These are phyloP conservation scores for Spinellus fusiger DNA, from an alignment of 192 early-diverging fungal genomes.

Conservation along the genomic window DNA sequence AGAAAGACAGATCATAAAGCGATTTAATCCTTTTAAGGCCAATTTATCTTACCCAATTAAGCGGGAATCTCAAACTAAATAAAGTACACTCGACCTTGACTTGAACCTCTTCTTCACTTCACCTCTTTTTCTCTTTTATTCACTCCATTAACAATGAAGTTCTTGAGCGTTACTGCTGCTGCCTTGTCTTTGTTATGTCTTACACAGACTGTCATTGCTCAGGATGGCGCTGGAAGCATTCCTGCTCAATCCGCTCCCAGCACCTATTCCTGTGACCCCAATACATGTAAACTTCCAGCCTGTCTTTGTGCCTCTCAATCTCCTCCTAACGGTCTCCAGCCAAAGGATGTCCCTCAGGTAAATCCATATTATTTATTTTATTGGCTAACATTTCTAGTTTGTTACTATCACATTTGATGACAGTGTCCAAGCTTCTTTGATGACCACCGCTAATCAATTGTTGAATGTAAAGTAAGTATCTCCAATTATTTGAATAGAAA, in stretches of 20 bases:
- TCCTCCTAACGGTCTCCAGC: constrained; percentile 42
- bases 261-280: constrained; percentile 37
- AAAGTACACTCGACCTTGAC: background rate
- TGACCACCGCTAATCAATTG: constrained; percentile 28
- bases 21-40: too few relatives aligned
- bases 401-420: constrained; percentile 61
- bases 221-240: background rate
- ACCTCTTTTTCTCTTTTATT: background rate
- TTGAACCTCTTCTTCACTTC: background rate
- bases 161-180: constrained; percentile 9
- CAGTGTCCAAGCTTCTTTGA: constrained; percentile 38
- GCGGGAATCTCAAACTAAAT: too few relatives aligned
- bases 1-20: too few relatives aligned
- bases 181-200: constrained; percentile 1
- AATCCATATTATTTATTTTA: background rate
- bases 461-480: constrained; percentile 33
- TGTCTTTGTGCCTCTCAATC: constrained; percentile 45
- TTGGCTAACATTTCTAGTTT: constrained; percentile 27
- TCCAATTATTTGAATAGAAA: background rate
- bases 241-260: background rate
- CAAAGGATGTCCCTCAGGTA: constrained; percentile 44
- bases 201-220: constrained; percentile 2
- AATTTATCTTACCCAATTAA: too few relatives aligned
- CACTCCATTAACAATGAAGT: constrained; percentile 8
- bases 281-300: constrained; percentile 41